Percentiles rank a stretch among this genome's conserved stretches.
Conservation (phyloP, 2,329 filamentous ascomycete species). For the Cladosporium velox region DNA sequence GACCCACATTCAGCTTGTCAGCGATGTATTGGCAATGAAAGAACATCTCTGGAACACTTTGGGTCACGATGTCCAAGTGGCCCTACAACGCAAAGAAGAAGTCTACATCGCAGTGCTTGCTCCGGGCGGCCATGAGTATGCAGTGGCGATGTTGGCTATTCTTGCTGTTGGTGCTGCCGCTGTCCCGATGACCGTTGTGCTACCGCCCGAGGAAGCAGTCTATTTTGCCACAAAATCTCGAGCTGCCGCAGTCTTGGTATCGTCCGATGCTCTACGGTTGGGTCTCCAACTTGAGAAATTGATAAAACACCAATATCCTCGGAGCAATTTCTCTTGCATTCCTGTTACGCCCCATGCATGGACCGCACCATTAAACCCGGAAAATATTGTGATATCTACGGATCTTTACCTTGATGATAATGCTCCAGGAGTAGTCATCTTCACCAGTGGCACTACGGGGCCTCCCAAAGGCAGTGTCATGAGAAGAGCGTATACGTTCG, state of each 20-base stretch:
- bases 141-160: conserved; percentile 51
- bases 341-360: conserved; percentile 41
- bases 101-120: conserved; percentile 51
- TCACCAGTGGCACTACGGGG: conserved; percentile 82
- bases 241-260: conserved; percentile 43
- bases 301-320: conserved; percentile 30
- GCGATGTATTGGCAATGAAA: conserved; percentile 48
- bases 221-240: conserved; percentile 48
- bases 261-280: conserved; percentile 37
- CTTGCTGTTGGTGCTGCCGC: conserved; percentile 50
- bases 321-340: conserved; percentile 39
- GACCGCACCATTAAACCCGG: conserved; percentile 33
- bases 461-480: conserved; percentile 67
- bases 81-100: conserved; percentile 40
- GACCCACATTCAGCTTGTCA: conserved; percentile 47
- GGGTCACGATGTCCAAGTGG: conserved; percentile 31
- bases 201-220: conserved; percentile 48
- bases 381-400: conserved; percentile 45
- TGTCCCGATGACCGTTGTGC: conserved; percentile 47
- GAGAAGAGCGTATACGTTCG: conserved; percentile 45
- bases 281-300: conserved; percentile 35
- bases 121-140: conserved; percentile 51
- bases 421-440: conserved; percentile 52
- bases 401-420: conserved; percentile 45
- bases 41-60: conserved; percentile 39